Evolutionary conservation across 495 filamentous ascomycete genomes (phyloP), one percentile per base, ranked within the genome.

Genomic region (Penicillium argentinense): DNA sequence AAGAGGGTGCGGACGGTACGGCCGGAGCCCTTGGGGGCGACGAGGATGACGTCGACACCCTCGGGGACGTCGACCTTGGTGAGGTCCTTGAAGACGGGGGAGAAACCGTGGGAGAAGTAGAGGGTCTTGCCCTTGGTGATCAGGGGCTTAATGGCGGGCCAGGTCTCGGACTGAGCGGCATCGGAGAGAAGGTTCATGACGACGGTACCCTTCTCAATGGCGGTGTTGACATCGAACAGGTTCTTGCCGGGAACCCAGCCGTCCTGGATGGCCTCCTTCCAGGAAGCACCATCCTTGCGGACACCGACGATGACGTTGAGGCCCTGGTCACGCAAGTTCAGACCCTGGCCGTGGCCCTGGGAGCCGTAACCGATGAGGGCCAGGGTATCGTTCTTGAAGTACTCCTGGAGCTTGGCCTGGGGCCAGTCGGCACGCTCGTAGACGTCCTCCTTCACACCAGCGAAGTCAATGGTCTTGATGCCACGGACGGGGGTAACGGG

Each of bases 31-130:
- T 98, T 98, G 69, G 93, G 93, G 55, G 93, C 93, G 63, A 95
- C 89, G 68, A 98, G 93, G 77, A 98, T 98, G 66, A 98, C 95
- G 74, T 97, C 93, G 59, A 98, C 87, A 73, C 96, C 88, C 43
- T 68, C 79, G 69, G 93, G 93, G 53, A 96, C 87, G 40, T 98
- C 92, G 69, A 98, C 93, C 76, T 96, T 96, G 83, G 93, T 98
- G 60, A 93, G 83, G 71, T 95, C 86, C 79, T 96, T 96, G 89
- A 98, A 98, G 72, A 98, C 91, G 63, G 93, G 93, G 51, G 93
- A 98, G 88, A 98, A 98, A 69, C 93, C 93, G 82, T 98, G 93
- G 43, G 93, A 97, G 85, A 98, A 98, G 85, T 98, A 98, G 62
- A 98, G 86, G 36, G 93, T 98, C 90, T 97, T 98, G 76, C 88